A percentile compares a stretch with the other conserved stretches of the same genome.
These are phyloP conservation scores for Bruguiera sexangula DNA, from an alignment of 345 rosid species.

Conservation along the genomic window DNA sequence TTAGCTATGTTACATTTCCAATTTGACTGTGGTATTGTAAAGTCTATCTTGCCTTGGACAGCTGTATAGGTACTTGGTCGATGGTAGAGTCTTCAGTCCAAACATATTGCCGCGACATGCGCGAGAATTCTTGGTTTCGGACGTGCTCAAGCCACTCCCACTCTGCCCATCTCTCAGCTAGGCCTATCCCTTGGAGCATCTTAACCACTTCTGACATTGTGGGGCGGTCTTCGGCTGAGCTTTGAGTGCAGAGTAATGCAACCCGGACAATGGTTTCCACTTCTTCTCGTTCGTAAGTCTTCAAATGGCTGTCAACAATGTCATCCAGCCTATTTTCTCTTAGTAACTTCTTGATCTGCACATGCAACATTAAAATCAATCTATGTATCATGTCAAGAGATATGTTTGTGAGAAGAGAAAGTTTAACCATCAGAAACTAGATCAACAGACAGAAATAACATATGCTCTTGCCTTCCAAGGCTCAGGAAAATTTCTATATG, in stretches of 20 bases:
- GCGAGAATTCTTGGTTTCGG: constrained; percentile 51
- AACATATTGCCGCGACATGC: constrained; percentile 43
- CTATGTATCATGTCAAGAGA: background rate
- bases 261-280: constrained; percentile 72
- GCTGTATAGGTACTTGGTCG: constrained; percentile 76
- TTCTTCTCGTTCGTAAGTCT: constrained; percentile 48
- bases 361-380: constrained; percentile 5
- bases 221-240: constrained; percentile 75
- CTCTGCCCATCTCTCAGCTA: constrained; percentile 69
- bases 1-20: background rate
- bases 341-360: constrained; percentile 67
- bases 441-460: too few species aligned
- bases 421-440: too few species aligned
- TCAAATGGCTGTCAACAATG: constrained; percentile 65
- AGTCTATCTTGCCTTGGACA: constrained; percentile 65
- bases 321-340: constrained; percentile 68
- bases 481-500: too few species aligned
- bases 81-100: constrained; percentile 67
- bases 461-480: too few species aligned
- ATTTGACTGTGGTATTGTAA: background rate
- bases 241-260: constrained; percentile 76
- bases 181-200: constrained; percentile 65
- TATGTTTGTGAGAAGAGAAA: background rate
- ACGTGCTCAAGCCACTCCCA: constrained; percentile 74
- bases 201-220: constrained; percentile 69